Percentiles rank a stretch among this genome's conserved stretches.
Conservation (phyloP, 2,329 filamentous ascomycete species). For the Madurella fahalii region DNA sequence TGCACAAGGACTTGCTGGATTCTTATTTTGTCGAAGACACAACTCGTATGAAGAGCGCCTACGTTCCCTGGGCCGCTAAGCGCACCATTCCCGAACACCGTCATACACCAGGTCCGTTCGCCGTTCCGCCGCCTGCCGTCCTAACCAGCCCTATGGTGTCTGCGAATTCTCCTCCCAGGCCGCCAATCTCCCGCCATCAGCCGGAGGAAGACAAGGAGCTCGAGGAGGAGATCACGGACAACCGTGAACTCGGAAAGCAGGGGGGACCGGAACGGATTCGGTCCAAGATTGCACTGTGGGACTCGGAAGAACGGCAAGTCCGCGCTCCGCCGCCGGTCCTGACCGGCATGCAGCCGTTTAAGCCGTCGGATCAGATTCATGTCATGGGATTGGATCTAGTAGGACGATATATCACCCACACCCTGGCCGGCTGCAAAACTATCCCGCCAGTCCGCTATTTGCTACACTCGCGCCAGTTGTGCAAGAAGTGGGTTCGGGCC, state of each 20-base stretch:
- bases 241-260: background rate
- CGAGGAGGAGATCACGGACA: background rate
- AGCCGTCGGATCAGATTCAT: slow-evolving; percentile 26
- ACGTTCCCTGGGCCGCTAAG: background rate
- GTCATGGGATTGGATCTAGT: slow-evolving; percentile 28
- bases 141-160: background rate
- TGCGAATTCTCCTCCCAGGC: background rate
- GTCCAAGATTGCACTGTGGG: slow-evolving; percentile 15
- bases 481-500: slow-evolving; percentile 26
- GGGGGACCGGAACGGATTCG: slow-evolving; percentile 8
- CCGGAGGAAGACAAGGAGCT: background rate
- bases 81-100: background rate
- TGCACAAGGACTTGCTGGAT: background rate
- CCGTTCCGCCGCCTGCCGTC: background rate
- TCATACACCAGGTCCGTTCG: background rate
- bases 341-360: background rate
- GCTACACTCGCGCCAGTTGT: slow-evolving; percentile 19
- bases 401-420: slow-evolving; percentile 31
- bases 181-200: background rate
- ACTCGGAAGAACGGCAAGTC: slow-evolving; percentile 3
- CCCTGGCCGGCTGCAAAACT: slow-evolving; percentile 27
- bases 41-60: background rate
- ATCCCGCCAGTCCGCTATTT: slow-evolving; percentile 31
- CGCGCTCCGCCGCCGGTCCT: background rate
- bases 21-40: background rate